Evolutionary conservation across 495 filamentous ascomycete species (phyloP).

Genomic region (Aspergillus affinis): DNA sequence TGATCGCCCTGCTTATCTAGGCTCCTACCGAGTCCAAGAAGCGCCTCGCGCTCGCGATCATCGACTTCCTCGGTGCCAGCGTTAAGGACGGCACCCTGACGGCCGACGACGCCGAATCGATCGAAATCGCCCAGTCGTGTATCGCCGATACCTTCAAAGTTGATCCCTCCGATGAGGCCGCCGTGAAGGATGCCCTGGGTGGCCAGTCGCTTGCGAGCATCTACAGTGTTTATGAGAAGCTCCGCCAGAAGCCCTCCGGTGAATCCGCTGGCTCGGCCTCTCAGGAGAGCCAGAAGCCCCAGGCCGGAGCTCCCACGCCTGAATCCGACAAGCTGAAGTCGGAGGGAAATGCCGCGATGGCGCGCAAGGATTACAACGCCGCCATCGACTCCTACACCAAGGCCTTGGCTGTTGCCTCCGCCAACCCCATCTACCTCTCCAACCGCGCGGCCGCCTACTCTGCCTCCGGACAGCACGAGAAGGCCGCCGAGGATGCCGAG

Average conservation of each 20-base stretch:
- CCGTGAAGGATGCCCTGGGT: conserved; percentile 74
- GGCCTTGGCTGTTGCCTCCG: conserved; percentile 74
- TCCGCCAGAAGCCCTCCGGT: conserved; percentile 65
- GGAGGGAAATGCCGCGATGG: conserved; percentile 93
- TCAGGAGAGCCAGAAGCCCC: conserved; percentile 27
- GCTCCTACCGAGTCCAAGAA: conserved; percentile 77
- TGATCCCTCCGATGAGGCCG: conserved; percentile 72
- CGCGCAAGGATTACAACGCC: conserved; percentile 75
- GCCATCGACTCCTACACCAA: conserved; percentile 86
- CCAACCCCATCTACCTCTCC: conserved; percentile 94
- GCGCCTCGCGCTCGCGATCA: conserved; percentile 92
- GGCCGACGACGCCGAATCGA: conserved; percentile 81
- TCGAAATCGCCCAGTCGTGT: conserved; percentile 89
- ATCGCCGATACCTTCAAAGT: conserved; percentile 94
- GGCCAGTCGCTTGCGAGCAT: conserved; percentile 82
- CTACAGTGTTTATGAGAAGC: conserved; percentile 94
- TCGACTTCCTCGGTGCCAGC: conserved; percentile 87
- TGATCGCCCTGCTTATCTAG: conserved; percentile 21
- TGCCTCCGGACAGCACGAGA: conserved; percentile 74
- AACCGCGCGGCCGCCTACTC: conserved; percentile 94
- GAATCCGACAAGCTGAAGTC: conserved; percentile 86
- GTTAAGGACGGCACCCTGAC: conserved; percentile 84
- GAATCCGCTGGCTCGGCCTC: conserved; percentile 27
- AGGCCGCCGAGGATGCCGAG: conserved; percentile 83
- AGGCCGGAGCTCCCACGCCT: conserved; percentile 43